phyloP scores from a whole-genome alignment of 208 protist species.

The Crithidia expoeki region DNA sequence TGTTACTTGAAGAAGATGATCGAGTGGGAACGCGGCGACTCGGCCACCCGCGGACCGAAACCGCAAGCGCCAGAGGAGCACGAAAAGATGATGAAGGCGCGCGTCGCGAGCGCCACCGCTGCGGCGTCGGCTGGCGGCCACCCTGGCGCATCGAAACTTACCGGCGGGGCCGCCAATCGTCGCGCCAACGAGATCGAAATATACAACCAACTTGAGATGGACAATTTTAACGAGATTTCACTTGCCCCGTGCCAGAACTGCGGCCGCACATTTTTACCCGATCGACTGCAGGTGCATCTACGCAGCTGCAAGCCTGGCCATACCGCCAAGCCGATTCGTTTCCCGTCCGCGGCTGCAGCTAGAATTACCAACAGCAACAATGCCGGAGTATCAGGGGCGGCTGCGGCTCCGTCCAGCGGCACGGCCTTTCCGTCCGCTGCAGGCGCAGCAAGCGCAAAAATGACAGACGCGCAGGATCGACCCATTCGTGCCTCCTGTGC shows the following conservation, averaged over 20 bases:
- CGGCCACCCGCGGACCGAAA: slow-evolving; percentile 69
- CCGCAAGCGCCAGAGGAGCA: slow-evolving; percentile 68
- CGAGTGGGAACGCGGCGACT: slow-evolving; percentile 85
- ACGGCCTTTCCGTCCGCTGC: background rate
- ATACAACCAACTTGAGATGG: slow-evolving; percentile 83
- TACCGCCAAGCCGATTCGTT: slow-evolving; percentile 45
- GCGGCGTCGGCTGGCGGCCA: slow-evolving; percentile 7
- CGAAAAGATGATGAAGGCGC: slow-evolving; percentile 54
- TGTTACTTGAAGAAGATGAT: slow-evolving; percentile 92
- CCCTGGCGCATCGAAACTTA: slow-evolving; percentile 1
- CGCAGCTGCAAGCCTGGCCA: slow-evolving; percentile 82
- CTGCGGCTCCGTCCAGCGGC: background rate
- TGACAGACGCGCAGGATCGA: slow-evolving; percentile 6
- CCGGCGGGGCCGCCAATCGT: background rate
- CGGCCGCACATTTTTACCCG: slow-evolving; percentile 90
- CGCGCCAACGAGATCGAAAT: slow-evolving; percentile 53
- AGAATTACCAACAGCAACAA: slow-evolving; percentile 7
- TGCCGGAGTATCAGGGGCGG: background rate
- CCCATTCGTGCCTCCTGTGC: slow-evolving; percentile 23
- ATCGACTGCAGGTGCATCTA: slow-evolving; percentile 88
- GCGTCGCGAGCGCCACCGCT: slow-evolving; percentile 9
- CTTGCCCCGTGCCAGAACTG: slow-evolving; percentile 88
- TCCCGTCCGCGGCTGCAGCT: slow-evolving; percentile 22
- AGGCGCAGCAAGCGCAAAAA: no score
- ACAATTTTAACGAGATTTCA: slow-evolving; percentile 72